phyloP scores from a whole-genome alignment of 345 rosid species.

The Clausena lansium region DNA sequence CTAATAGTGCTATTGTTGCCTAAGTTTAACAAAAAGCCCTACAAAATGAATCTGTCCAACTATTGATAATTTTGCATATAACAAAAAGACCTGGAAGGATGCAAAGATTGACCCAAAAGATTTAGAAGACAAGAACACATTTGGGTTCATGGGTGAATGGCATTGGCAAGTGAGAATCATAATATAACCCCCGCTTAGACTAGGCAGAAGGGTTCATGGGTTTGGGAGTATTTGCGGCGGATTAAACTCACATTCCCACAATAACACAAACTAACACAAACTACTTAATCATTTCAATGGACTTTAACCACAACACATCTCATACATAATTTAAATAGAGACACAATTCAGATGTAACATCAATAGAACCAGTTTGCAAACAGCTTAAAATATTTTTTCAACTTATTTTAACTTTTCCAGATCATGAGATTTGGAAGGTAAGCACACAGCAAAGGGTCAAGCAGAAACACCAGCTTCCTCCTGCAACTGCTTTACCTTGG shows the following conservation, averaged over 20 bases:
- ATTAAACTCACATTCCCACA: background rate
- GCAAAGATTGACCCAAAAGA: background rate
- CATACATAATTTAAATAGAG: background rate
- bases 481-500: constrained; percentile 71
- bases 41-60: background rate
- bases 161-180: too few relatives aligned
- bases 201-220: background rate
- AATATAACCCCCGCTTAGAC: background rate
- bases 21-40: background rate
- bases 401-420: background rate
- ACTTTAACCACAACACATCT: background rate
- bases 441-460: constrained; percentile 12
- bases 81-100: background rate
- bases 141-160: too few relatives aligned
- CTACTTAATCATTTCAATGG: background rate
- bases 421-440: background rate
- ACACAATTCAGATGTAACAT: background rate
- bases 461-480: constrained; percentile 48
- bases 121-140: too few relatives aligned
- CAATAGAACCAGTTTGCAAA: background rate
- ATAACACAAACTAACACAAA: too few relatives aligned
- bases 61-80: background rate
- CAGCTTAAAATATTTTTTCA: background rate
- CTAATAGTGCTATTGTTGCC: background rate
- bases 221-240: background rate